These are phyloP conservation scores for Geoglossum cookeanum DNA, from an alignment of 2,329 filamentous ascomycete species.

Conservation along the genomic window DNA sequence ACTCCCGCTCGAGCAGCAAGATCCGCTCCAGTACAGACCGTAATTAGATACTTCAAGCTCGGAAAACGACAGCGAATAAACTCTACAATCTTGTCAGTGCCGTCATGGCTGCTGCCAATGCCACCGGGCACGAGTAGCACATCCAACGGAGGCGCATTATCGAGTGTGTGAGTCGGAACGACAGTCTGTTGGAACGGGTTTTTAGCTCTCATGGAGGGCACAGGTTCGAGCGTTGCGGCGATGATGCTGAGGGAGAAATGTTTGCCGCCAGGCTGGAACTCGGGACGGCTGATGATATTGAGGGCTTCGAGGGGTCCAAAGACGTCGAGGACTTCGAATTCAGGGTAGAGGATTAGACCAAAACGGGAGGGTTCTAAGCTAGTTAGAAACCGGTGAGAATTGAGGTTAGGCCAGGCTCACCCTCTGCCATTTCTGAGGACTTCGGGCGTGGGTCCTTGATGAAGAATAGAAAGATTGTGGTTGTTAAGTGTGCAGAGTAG, in stretches of 20 bases:
- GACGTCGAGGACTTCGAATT: conserved; percentile 27
- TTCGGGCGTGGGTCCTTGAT: too few relatives aligned
- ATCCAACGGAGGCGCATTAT: conserved; percentile 15
- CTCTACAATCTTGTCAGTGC: conserved; percentile 12
- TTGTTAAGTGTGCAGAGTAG: too few relatives aligned
- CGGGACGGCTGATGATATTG: conserved; percentile 17
- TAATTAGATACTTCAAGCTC: conserved; percentile 14
- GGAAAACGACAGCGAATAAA: conserved; percentile 6
- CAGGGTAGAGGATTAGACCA: conserved; percentile 26
- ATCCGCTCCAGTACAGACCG: conserved; percentile 8
- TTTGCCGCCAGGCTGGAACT: conserved; percentile 13
- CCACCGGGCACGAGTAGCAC: conserved; percentile 25
- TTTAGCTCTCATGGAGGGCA: conserved; percentile 16
- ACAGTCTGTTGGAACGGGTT: conserved; percentile 21
- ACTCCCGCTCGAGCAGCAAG: conserved; percentile 1
- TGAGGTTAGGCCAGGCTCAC: too few relatives aligned
- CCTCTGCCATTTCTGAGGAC: too few relatives aligned
- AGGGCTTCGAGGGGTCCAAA: conserved; percentile 29
- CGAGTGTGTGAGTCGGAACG: conserved; percentile 21
- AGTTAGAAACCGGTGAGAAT: too few relatives aligned
- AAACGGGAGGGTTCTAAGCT: not conserved
- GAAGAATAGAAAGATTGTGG: too few relatives aligned
- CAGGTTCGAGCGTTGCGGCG: conserved; percentile 23
- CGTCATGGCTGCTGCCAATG: conserved; percentile 14
- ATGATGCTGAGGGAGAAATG: conserved; percentile 25